phyloP scores from a whole-genome alignment of 768 basidiomycete genomes.

The Roridomyces roridus region DNA sequence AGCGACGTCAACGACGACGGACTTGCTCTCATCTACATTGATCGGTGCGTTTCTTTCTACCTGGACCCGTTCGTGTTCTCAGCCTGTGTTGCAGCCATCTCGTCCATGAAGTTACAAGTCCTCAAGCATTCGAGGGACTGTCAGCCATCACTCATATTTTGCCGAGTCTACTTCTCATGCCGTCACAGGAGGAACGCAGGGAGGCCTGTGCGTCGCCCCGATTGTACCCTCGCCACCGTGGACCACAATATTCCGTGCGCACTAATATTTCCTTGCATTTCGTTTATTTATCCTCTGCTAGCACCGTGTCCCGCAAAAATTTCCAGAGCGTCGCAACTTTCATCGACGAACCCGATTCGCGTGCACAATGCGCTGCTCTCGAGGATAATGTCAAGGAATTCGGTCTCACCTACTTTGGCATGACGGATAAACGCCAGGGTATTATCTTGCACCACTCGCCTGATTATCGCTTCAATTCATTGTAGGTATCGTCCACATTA shows the following conservation, averaged over 20 bases:
- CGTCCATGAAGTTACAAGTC: slow-evolving; percentile 93
- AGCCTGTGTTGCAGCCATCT: slow-evolving; percentile 47
- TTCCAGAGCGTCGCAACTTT: slow-evolving; percentile 75
- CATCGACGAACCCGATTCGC: slow-evolving; percentile 84
- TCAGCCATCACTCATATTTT: slow-evolving; percentile 40
- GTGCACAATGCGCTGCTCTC: slow-evolving; percentile 81
- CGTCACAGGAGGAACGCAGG: slow-evolving; percentile 67
- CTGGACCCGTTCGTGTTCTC: background rate
- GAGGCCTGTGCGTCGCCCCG: slow-evolving; percentile 80
- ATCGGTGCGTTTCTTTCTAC: slow-evolving; percentile 55
- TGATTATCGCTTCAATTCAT: slow-evolving; percentile 3
- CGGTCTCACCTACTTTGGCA: slow-evolving; percentile 90
- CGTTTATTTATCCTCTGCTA: slow-evolving; percentile 34
- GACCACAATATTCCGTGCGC: slow-evolving; percentile 89
- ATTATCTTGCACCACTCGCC: slow-evolving; percentile 15
- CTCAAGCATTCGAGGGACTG: slow-evolving; percentile 91
- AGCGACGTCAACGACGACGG: slow-evolving; percentile 80
- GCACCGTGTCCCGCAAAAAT: slow-evolving; percentile 76
- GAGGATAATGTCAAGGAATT: slow-evolving; percentile 93
- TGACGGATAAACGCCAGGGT: slow-evolving; percentile 91
- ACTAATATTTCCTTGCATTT: background rate
- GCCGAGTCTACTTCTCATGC: slow-evolving; percentile 17
- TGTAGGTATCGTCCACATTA: slow-evolving; percentile 84
- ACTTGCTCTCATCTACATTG: slow-evolving; percentile 82
- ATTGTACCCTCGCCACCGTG: slow-evolving; percentile 89